Evolutionary conservation across 139 green algal species (phyloP).

Genomic region (Chlorella sp.): DNA sequence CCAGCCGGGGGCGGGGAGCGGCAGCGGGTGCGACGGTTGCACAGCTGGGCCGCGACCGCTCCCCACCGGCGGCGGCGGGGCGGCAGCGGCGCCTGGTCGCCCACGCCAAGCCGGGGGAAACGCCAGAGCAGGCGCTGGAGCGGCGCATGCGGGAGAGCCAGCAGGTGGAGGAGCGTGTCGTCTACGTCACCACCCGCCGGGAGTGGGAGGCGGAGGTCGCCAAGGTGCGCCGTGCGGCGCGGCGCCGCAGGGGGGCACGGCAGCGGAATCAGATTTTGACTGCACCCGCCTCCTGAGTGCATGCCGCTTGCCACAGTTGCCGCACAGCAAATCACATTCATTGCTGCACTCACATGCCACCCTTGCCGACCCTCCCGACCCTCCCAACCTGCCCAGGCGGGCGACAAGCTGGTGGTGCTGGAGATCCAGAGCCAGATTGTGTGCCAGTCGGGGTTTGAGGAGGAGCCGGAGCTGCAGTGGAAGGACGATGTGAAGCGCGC

Average conservation of each 20-base stretch:
- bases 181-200: constrained; percentile 41
- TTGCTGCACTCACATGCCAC: not conserved
- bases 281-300: not conserved
- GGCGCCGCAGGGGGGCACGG: not conserved
- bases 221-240: constrained; percentile 18
- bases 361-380: not conserved
- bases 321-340: not conserved
- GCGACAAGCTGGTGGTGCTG: constrained; percentile 77
- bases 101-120: constrained; percentile 55
- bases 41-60: too few species aligned
- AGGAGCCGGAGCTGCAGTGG: constrained; percentile 87
- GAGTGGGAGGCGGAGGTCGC: constrained; percentile 58
- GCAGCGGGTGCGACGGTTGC: too few species aligned
- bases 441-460: constrained; percentile 76
- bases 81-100: too few species aligned
- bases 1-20: too few species aligned
- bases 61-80: too few species aligned
- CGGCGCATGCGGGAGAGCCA: constrained; percentile 65
- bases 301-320: not conserved
- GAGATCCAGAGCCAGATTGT: constrained; percentile 71
- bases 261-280: too few species aligned
- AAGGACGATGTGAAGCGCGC: constrained; percentile 66
- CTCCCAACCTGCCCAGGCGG: constrained; percentile 42
- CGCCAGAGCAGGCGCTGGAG: constrained; percentile 61
- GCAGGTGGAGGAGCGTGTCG: constrained; percentile 73